phyloP scores from a whole-genome alignment of 2,329 filamentous ascomycete species.

The Thelonectria olida region DNA sequence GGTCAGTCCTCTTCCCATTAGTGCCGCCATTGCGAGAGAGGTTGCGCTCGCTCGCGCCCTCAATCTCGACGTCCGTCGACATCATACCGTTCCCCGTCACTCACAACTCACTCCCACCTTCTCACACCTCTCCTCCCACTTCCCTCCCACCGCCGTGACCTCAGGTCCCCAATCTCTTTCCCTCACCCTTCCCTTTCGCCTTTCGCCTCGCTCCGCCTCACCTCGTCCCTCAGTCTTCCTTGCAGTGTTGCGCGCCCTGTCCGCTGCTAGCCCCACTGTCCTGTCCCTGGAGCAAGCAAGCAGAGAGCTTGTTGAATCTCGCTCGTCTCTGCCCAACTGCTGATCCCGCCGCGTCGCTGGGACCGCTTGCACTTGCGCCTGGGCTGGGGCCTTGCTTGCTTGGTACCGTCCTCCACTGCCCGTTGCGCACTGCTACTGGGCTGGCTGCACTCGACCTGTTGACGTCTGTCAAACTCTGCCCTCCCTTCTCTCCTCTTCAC shows the following conservation, averaged over 20 bases:
- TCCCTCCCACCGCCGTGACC: slow-evolving; percentile 25
- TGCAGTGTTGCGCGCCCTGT: slow-evolving; percentile 28
- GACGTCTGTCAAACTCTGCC: slow-evolving; percentile 32
- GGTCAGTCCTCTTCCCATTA: slow-evolving; percentile 4
- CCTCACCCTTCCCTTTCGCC: slow-evolving; percentile 17
- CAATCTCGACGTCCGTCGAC: slow-evolving; percentile 39
- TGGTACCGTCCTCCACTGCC: slow-evolving; percentile 29
- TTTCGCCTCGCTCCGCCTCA: slow-evolving; percentile 24
- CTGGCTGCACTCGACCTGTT: too few species aligned
- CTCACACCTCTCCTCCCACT: slow-evolving; percentile 9
- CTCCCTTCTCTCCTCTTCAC: slow-evolving; percentile 31
- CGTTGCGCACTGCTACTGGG: not conserved
- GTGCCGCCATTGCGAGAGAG: slow-evolving; percentile 10
- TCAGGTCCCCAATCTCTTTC: slow-evolving; percentile 18
- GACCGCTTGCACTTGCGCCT: slow-evolving; percentile 28
- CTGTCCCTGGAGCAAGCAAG: slow-evolving; percentile 35
- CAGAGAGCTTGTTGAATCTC: slow-evolving; percentile 39
- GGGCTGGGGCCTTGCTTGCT: slow-evolving; percentile 24
- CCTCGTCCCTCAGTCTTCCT: slow-evolving; percentile 25
- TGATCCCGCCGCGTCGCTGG: slow-evolving; percentile 41
- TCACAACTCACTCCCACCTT: slow-evolving; percentile 30
- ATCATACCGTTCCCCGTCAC: slow-evolving; percentile 36
- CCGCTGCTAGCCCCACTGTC: slow-evolving; percentile 36
- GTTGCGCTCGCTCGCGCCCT: slow-evolving; percentile 12
- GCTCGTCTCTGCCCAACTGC: slow-evolving; percentile 43